Evolutionary conservation across 768 basidiomycete genomes (phyloP).

Genomic region (Gymnopilus dilepis): DNA sequence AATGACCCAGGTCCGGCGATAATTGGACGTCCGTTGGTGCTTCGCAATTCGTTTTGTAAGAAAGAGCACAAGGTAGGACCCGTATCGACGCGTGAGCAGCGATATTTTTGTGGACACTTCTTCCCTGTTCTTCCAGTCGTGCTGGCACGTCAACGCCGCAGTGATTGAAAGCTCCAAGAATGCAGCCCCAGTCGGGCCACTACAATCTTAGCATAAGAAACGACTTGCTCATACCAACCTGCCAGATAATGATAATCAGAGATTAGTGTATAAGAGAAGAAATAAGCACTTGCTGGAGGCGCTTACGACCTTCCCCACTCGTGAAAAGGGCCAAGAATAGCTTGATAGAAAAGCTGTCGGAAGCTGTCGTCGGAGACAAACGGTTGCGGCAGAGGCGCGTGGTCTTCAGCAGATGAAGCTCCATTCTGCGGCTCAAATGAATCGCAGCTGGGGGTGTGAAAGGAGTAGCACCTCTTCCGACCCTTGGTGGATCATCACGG

Average conservation of each 20-base stretch:
- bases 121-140: not conserved
- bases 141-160: not conserved
- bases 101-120: not conserved
- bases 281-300: not conserved
- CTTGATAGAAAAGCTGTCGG: not conserved
- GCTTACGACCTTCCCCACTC: not conserved
- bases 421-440: not conserved
- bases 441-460: too few relatives aligned
- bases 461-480: too few relatives aligned
- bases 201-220: too few relatives aligned
- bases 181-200: too few relatives aligned
- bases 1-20: constrained; percentile 5
- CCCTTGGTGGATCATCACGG: too few relatives aligned
- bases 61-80: not conserved
- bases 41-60: not conserved
- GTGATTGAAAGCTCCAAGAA: too few relatives aligned
- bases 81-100: not conserved
- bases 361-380: not conserved
- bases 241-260: too few relatives aligned
- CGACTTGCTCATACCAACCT: too few relatives aligned
- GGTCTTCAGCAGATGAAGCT: not conserved
- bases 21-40: not conserved
- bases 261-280: too few relatives aligned
- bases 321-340: not conserved
- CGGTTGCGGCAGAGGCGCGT: not conserved